These are phyloP conservation scores for Psilocybe subaeruginosa DNA, from an alignment of 768 basidiomycete species.

Conservation along the genomic window DNA sequence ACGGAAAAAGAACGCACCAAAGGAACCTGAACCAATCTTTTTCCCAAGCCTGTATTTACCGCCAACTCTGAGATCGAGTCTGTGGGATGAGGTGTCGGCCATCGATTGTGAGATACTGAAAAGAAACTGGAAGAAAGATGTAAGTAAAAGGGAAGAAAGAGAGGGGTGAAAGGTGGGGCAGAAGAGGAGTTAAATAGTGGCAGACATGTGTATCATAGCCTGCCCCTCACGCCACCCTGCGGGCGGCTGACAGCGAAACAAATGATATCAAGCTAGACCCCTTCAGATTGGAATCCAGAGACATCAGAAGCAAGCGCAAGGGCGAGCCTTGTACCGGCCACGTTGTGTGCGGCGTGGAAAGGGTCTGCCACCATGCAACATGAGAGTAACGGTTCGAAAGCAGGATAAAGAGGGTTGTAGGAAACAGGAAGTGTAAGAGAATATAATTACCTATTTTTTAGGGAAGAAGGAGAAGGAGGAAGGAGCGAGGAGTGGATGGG, in stretches of 20 bases:
- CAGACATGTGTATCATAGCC: conserved; percentile 44
- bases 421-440: conserved; percentile 8
- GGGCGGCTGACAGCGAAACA: conserved; percentile 29
- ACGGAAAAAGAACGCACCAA: conserved; percentile 62
- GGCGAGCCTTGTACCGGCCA: conserved; percentile 21
- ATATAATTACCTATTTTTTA: conserved; percentile 24
- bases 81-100: conserved; percentile 73
- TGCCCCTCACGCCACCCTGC: conserved; percentile 38
- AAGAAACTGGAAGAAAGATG: conserved; percentile 21
- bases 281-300: conserved; percentile 4
- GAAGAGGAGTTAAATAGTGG: conserved; percentile 39
- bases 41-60: conserved; percentile 98
- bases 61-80: conserved; percentile 87
- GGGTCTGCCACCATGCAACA: conserved; percentile 1
- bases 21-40: conserved; percentile 99
- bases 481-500: conserved; percentile 20
- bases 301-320: conserved; percentile 18
- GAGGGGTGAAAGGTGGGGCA: conserved; percentile 24
- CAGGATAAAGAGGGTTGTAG: conserved; percentile 1
- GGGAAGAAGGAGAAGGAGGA: conserved; percentile 11
- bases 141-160: conserved; percentile 16
- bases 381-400: conserved; percentile 2
- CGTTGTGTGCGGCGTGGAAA: conserved; percentile 26
- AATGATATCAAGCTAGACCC: conserved; percentile 10
- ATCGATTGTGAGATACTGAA: conserved; percentile 40